Evolutionary conservation across 148 eudicot species (phyloP), one percentile per base, ranked within the genome.

Genomic region (Mesembryanthemum crystallinum): DNA sequence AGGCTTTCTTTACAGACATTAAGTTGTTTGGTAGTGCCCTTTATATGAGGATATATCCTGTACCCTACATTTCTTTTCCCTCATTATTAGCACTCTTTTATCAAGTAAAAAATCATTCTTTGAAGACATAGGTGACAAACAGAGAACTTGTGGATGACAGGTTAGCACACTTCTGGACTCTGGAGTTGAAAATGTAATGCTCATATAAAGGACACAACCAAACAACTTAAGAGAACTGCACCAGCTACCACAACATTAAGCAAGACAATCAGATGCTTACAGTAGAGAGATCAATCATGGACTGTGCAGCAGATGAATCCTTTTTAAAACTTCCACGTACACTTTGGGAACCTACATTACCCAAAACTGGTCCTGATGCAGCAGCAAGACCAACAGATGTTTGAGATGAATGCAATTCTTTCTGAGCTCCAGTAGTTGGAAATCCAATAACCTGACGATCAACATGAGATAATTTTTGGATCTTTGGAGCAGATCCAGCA

Each of bases 211-310:
- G n/a, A n/a, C n/a, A n/a, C n/a, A n/a, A n/a, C n/a, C n/a, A n/a
- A n/a, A n/a, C n/a, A n/a, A n/a, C n/a, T n/a, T n/a, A 45, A 11
- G 7, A 45, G 14, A 45, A 45, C 49, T 45, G 49, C 14, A 45
- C 57, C 12, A 8, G 0, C 71, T 47, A 52, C 33, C 66, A 65
- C 33, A 27, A 20, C 69, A 62, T 63, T 8, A 52, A 51, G 71
- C 8, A 15, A 58, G 12, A 65, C 28, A 55, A 10, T 17, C 21
- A 63, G 57, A 52, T 25, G 81, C 98, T 89, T 71, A 93, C 98
- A 63, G 79, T 52, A 43, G 84, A 73, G 77, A 76, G 70, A 25
- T 65, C 91, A 75, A 66, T 64, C 23, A 81, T 71, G 27, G 87
- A 73, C 67, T 81, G 87, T 64, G 39, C 67, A 78, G 70, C 70